Base-by-base conservation (phyloP, 306 rosid species). In the Leucaena leucocephala region DNA sequence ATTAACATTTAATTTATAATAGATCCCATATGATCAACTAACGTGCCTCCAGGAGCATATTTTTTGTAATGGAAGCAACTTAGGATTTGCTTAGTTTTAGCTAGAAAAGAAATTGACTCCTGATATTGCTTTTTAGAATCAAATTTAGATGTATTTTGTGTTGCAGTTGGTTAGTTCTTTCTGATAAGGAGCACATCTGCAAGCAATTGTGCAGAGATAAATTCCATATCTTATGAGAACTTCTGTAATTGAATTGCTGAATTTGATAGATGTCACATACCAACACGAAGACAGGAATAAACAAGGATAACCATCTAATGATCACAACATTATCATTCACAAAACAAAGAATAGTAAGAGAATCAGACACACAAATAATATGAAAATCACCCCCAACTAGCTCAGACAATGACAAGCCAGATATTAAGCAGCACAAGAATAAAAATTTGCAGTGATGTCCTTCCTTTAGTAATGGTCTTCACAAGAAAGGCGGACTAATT, bases 291-390 rank as follows among this genome's bases (percentile, higher is more conserved):
- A 63, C 63, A 72, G n/a, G 43, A 81, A 75, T 72, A 80, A 13
- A 61, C 70, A 77, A 81, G 76, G 66, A 79, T 12, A 61, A 83
- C 75, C 45, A 57, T 46, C 68, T 62, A 67, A 74, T 74, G 78
- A 50, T 81, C 61, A 80, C 87, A 85, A 61, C 72, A 81, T 72
- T 75, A 77, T 70, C 89, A 74, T 91, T 82, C 87, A 86, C 85
- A 78, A 91, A 81, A 62, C 73, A 81, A 83, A 61, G 59, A 77
- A 75, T 71, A 75, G 63, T 34, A 49, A 40, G 77, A 79, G 75
- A 78, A 82, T 81, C 77, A 83, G 78, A 58, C 84, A 87, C 79
- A 76, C 84, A 86, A 58, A 55, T 79, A 84, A 72, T 68, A 81
- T 49, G 78, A 78, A 70, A 66, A 80, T 48, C 87, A 79, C 84